These are phyloP conservation scores for Ilex asprella DNA, from an alignment of 257 asterid genomes.

Conservation along the genomic window DNA sequence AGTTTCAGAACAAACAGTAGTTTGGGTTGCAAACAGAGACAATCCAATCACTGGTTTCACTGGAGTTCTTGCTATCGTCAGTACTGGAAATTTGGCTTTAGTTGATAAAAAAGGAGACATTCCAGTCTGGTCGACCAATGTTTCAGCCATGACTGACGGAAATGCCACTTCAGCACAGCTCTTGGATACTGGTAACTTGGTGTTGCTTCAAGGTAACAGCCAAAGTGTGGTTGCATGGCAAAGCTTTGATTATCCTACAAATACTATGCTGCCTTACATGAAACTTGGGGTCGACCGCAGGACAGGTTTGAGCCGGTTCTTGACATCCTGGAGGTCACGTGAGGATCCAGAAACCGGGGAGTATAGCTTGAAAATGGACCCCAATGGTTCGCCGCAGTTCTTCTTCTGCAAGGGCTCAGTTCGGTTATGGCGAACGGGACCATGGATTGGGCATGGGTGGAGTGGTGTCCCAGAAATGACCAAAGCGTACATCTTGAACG, in stretches of 20 bases:
- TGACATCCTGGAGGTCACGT: slow-evolving; percentile 36
- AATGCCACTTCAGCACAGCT: no score
- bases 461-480: slow-evolving; percentile 39
- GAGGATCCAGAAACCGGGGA: slow-evolving; percentile 31
- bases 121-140: no score
- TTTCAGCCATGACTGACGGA: no score
- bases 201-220: slow-evolving; percentile 20
- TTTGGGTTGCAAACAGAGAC: slow-evolving; percentile 44
- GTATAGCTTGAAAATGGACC: slow-evolving; percentile 22
- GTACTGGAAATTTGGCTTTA: slow-evolving; percentile 32
- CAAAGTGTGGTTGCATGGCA: slow-evolving; percentile 28
- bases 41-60: slow-evolving; percentile 17
- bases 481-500: slow-evolving; percentile 18
- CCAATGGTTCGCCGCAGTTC: slow-evolving; percentile 23
- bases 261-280: slow-evolving; percentile 42
- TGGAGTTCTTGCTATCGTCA: no score
- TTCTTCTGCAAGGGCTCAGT: slow-evolving; percentile 5
- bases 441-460: slow-evolving; percentile 3
- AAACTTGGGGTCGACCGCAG: slow-evolving; percentile 22
- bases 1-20: slow-evolving; percentile 26
- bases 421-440: slow-evolving; percentile 31
- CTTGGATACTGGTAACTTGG: no score
- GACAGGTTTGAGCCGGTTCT: slow-evolving; percentile 21
- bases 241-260: slow-evolving; percentile 47
- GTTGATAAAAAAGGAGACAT: background rate